A percentile compares a stretch with the other conserved stretches of the same genome.
These are phyloP conservation scores for Monilinia laxa DNA, from an alignment of 2,329 filamentous ascomycete genomes.

Conservation along the genomic window DNA sequence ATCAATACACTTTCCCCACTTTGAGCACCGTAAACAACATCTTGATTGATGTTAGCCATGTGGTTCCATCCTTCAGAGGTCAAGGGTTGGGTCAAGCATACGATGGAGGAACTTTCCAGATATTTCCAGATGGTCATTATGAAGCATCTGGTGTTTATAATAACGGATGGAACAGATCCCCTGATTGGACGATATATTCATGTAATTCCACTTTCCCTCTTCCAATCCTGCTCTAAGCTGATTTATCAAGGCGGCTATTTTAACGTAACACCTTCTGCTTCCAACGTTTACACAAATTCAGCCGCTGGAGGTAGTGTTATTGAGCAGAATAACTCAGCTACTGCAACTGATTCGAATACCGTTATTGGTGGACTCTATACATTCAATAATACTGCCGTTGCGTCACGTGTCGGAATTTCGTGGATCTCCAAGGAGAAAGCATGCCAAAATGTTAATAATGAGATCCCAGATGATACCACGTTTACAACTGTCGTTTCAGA, in stretches of 20 bases:
- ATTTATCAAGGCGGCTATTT: constrained; percentile 33
- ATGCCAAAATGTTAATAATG: constrained; percentile 47
- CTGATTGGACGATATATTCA: constrained; percentile 61
- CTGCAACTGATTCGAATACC: constrained; percentile 1
- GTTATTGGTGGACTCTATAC: constrained; percentile 42
- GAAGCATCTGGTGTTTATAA: constrained; percentile 40
- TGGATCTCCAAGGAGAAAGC: constrained; percentile 50
- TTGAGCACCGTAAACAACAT: constrained; percentile 26
- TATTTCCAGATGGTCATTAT: constrained; percentile 41
- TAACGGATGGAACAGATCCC: constrained; percentile 65
- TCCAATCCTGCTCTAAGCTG: constrained; percentile 25
- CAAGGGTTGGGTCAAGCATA: constrained; percentile 62
- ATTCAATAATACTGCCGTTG: constrained; percentile 45
- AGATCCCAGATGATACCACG: constrained; percentile 47
- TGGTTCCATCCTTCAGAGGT: constrained; percentile 61
- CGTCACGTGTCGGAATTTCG: constrained; percentile 52
- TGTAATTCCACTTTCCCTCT: constrained; percentile 48
- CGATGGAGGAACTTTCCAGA: constrained; percentile 56
- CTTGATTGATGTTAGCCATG: constrained; percentile 46
- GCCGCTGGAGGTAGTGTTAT: constrained; percentile 36
- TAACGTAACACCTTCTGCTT: constrained; percentile 29
- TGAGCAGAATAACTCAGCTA: not conserved
- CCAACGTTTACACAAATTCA: constrained; percentile 37
- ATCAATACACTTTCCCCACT: constrained; percentile 58
- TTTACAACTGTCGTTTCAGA: constrained; percentile 42